phyloP scores from a whole-genome alignment of 345 rosid species.

The Fremontodendron californicum region DNA sequence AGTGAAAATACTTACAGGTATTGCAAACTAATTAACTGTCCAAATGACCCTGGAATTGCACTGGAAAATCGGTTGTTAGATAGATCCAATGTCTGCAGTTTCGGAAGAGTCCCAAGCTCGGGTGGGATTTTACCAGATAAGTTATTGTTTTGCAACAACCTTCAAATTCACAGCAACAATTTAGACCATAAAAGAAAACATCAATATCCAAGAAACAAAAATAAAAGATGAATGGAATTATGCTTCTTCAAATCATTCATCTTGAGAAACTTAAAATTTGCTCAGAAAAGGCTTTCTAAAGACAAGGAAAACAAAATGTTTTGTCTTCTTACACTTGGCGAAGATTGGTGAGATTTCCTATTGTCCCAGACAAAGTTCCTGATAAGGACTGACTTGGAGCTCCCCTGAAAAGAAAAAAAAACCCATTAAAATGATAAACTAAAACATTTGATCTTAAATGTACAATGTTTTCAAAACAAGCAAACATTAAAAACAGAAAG shows the following conservation, averaged over 20 bases:
- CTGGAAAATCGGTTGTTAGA: constrained; percentile 73
- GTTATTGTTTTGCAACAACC: constrained; percentile 89
- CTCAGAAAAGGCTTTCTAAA: background rate
- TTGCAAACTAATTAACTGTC: constrained; percentile 51
- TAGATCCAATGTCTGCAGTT: constrained; percentile 78
- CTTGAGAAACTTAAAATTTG: background rate
- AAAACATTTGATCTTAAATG: background rate
- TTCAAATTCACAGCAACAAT: constrained; percentile 29
- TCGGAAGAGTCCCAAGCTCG: constrained; percentile 64
- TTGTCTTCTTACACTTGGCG: constrained; percentile 67
- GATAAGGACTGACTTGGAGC: constrained; percentile 94
- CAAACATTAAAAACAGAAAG: background rate
- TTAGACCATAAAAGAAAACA: background rate
- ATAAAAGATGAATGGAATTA: background rate
- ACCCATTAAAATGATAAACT: background rate
- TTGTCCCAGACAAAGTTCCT: constrained; percentile 64
- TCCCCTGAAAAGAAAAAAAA: constrained; percentile 41
- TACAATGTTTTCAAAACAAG: background rate
- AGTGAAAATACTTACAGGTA: constrained; percentile 58
- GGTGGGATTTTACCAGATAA: constrained; percentile 73
- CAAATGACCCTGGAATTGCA: constrained; percentile 52
- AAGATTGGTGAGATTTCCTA: constrained; percentile 87
- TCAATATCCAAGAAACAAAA: background rate
- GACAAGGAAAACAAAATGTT: background rate
- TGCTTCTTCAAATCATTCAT: background rate